Evolutionary conservation across 1,284 basidiomycete species (phyloP), one percentile per base, ranked within the genome.

Genomic region (Fereydounia khargensis): DNA sequence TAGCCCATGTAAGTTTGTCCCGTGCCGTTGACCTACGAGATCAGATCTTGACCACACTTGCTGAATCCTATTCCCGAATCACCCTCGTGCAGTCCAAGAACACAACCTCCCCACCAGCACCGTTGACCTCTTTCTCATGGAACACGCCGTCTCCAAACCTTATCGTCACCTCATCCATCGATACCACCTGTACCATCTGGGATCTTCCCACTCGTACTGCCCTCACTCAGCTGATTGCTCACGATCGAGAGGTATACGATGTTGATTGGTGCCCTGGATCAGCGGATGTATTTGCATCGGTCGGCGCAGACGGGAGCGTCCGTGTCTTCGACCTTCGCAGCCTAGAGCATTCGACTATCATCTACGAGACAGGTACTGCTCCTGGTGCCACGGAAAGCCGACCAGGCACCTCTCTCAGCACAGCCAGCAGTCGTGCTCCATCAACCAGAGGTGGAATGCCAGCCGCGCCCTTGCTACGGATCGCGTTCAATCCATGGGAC

Each of bases 211-310:
- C 90, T 2, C 84, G 86, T 16, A 86, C 88, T n/a, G 94, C 95
- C 13, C 85, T 98, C 69, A 98, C 95, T 1, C 95, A 99, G 77
- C 66, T 79, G 18, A 79, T 79, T 27, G 95, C 95, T 0, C 95
- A 99, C 79, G 95, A 99, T 80, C 85, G 91, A 36, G 95, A 97
- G 76, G 95, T 99, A 6, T 92, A 91, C 78, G 90, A 94, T 72
- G 90, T 94, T 38, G 91, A 90, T 31, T 97, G 95, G 94, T 84
- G 96, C n/a, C 95, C 95, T 2, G 85, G 86, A n/a, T 94, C 89
- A 10, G 88, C 89, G 4, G 92, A 98, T 76, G 92, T 97, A 59
- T 99, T 99, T 77, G 92, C 97, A 24, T 94, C 90, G 13, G 95
- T 98, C 17, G 95, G 95, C 19, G 95, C 94, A 11, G 95, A 99